Base-by-base conservation (phyloP, 192 early-diverging fungal genomes). In the Spinellus fusiger region DNA sequence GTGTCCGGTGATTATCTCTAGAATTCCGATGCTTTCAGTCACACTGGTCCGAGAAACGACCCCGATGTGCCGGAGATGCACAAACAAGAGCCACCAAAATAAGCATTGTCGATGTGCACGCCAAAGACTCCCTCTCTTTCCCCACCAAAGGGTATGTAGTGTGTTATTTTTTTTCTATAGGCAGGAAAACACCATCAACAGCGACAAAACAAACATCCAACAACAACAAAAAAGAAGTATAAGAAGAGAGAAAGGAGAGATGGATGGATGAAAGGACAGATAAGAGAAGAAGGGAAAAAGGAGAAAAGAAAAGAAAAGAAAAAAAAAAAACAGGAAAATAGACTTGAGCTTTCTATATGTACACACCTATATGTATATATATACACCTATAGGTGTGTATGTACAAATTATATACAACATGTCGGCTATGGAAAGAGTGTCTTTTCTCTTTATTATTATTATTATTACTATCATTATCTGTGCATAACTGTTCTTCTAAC, bases 91-190 rank as follows among this genome's bases (percentile, higher is more conserved):
- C 13, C 3, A 18, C 40, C 40, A 44, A 44, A 44, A 44, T 44
- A 44, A 44, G 40, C 40, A 44, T 44, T n/a, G 40, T 18, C 40
- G 18, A 44, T n/a, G 40, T 44, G 15, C 40, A 25, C 51, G 28
- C 51, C n/a, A 16, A 31, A 31, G 51, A 53, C 31, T 61, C 59
- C 59, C 51, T 61, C 59, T 61, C 49, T 61, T 61, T 61, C 59
- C 59, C 48, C 26, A 61, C 48, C 59, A 47, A 61, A 49, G 49
- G 59, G 59, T 61, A 44, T 49, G 54, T 55, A 22, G 20, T 29
- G 22, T 47, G 22, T n/a, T n/a, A n/a, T n/a, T n/a, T n/a, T n/a
- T n/a, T n/a, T n/a, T n/a, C n/a, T 18, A 44, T 12, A 44, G 13
- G 40, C 13, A 44, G 31, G 8, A 33, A 29, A 20, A 18, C 54